Evolutionary conservation across 257 asterid species (phyloP).

Genomic region (Gardenia jasminoides): DNA sequence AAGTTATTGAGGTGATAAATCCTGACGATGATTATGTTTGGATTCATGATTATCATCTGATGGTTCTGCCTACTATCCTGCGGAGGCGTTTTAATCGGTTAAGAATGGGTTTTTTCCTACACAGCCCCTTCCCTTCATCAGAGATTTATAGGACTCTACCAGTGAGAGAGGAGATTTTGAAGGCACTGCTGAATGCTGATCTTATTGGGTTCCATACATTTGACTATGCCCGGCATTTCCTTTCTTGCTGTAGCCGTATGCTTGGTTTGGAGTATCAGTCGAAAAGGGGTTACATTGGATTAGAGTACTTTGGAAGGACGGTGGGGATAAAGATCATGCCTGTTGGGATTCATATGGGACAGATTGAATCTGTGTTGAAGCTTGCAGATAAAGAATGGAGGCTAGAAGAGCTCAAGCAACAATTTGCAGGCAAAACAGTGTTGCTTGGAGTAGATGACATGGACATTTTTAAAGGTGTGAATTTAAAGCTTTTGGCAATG

Average conservation of each 20-base stretch:
- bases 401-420: slow-evolving; percentile 40
- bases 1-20: slow-evolving; percentile 56
- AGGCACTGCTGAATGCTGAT: slow-evolving; percentile 47
- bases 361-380: slow-evolving; percentile 37
- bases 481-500: slow-evolving; percentile 49
- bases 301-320: slow-evolving; percentile 50
- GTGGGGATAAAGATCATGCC: slow-evolving; percentile 58
- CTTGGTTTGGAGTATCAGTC: slow-evolving; percentile 50
- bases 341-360: slow-evolving; percentile 52
- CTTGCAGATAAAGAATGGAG: slow-evolving; percentile 46
- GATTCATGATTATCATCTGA: slow-evolving; percentile 56
- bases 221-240: slow-evolving; percentile 53
- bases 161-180: slow-evolving; percentile 48
- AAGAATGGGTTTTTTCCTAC: slow-evolving; percentile 52
- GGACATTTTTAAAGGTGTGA: slow-evolving; percentile 53
- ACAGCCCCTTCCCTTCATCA: slow-evolving; percentile 56
- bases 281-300: slow-evolving; percentile 52
- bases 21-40: slow-evolving; percentile 57
- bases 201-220: slow-evolving; percentile 52
- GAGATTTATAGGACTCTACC: slow-evolving; percentile 52
- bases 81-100: slow-evolving; percentile 44
- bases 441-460: slow-evolving; percentile 54
- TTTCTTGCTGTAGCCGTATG: slow-evolving; percentile 54
- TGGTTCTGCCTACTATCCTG: slow-evolving; percentile 55
- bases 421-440: slow-evolving; percentile 45